These are phyloP conservation scores for Exophiala dermatitidis DNA, from an alignment of 2,329 filamentous ascomycete species.

Conservation along the genomic window DNA sequence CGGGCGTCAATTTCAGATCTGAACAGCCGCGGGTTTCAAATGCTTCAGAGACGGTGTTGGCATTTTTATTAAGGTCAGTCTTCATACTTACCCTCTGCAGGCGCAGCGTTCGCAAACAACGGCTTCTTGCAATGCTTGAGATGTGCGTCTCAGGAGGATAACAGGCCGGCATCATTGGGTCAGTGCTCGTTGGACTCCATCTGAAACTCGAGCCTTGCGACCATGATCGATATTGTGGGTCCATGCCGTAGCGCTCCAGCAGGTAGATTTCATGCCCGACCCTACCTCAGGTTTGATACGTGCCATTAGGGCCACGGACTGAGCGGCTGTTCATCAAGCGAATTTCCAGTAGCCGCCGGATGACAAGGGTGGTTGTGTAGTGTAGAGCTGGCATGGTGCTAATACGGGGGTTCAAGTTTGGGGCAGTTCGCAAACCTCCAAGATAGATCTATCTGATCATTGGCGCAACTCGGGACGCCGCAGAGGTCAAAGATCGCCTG, in stretches of 20 bases:
- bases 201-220: conserved; percentile 18
- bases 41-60: conserved; percentile 11
- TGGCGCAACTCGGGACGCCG: conserved; percentile 10
- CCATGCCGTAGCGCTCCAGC: conserved; percentile 3
- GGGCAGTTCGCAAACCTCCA: conserved; percentile 8
- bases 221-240: conserved; percentile 5
- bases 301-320: conserved; percentile 9
- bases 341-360: conserved; percentile 21
- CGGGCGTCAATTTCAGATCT: conserved; percentile 26
- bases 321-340: conserved; percentile 17
- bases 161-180: conserved; percentile 6
- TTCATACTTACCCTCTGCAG: conserved; percentile 2
- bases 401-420: neutral
- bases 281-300: conserved; percentile 9
- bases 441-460: neutral
- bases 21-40: conserved; percentile 13
- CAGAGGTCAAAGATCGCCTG: conserved; percentile 5
- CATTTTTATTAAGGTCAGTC: conserved; percentile 2
- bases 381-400: neutral
- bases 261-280: conserved; percentile 16
- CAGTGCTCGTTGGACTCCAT: neutral
- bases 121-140: conserved; percentile 15
- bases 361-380: conserved; percentile 7
- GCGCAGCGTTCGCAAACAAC: conserved; percentile 8
- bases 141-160: conserved; percentile 3